These are phyloP conservation scores for Verbena officinalis DNA, from an alignment of 257 asterid genomes.

Conservation along the genomic window DNA sequence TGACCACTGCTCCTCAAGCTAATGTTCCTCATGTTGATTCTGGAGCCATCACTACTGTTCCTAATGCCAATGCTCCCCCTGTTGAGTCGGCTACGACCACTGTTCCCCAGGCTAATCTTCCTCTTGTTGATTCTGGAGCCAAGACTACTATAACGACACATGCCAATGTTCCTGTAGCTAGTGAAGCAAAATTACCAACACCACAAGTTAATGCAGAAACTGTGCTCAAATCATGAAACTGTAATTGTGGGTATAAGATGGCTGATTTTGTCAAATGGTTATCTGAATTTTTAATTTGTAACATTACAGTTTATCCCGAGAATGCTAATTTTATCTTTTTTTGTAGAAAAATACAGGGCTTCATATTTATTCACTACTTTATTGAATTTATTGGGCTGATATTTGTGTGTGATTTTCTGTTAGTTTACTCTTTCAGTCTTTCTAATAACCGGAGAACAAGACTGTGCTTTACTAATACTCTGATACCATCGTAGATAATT, in stretches of 20 bases:
- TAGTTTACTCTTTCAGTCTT: not conserved
- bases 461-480: too few species aligned
- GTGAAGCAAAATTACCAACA: conserved; percentile 27
- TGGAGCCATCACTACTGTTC: too few species aligned
- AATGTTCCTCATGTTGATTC: too few species aligned
- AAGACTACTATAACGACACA: not conserved
- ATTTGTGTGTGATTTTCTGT: not conserved
- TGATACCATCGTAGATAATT: too few species aligned
- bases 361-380: not conserved
- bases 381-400: not conserved
- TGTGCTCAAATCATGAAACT: conserved; percentile 2
- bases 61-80: too few species aligned
- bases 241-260: not conserved
- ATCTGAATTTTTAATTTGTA: not conserved
- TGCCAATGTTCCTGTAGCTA: conserved; percentile 19
- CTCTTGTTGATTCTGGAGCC: conserved; percentile 27
- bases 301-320: not conserved
- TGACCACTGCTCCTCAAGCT: too few species aligned
- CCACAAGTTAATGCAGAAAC: conserved; percentile 5
- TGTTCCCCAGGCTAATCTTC: too few species aligned
- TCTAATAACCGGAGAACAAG: not conserved
- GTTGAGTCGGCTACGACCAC: too few species aligned
- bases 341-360: not conserved
- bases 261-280: not conserved
- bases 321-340: not conserved